A percentile compares a stretch with the other conserved stretches of the same genome.
Evolutionary conservation across 768 basidiomycete genomes (phyloP).

Genomic region (Boletus tylopilopsis): DNA sequence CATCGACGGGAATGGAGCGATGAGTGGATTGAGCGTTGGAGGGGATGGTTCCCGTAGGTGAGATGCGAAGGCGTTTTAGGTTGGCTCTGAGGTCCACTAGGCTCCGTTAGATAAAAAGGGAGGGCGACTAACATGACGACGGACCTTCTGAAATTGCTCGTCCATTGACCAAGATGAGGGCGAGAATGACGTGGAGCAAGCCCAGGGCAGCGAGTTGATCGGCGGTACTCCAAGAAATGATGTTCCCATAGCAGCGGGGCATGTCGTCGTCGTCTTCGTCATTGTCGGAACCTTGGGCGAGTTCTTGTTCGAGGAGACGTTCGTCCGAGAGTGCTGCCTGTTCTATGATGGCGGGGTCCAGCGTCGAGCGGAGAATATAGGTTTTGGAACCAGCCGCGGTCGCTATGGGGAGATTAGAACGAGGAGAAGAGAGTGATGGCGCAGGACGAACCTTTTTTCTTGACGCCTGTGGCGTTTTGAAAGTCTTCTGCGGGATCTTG

Average conservation of each 20-base stretch:
- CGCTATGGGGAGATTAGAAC: constrained; percentile 24
- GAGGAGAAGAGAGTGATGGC: not conserved
- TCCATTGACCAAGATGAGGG: constrained; percentile 80
- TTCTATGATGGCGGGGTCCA: constrained; percentile 61
- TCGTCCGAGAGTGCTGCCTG: constrained; percentile 51
- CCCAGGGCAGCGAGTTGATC: constrained; percentile 72
- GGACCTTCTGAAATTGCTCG: constrained; percentile 70
- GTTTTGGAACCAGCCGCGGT: constrained; percentile 63
- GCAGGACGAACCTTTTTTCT: constrained; percentile 55
- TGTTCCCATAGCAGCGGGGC: constrained; percentile 55
- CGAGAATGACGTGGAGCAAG: constrained; percentile 76
- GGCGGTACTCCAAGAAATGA: constrained; percentile 66
- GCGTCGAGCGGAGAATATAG: constrained; percentile 77
- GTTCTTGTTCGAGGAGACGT: constrained; percentile 43
- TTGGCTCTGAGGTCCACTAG: constrained; percentile 70
- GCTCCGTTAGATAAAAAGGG: too few relatives aligned
- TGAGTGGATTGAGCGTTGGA: constrained; percentile 50
- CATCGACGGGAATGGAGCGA: constrained; percentile 54
- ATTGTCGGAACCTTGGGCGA: constrained; percentile 44
- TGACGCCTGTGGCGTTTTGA: constrained; percentile 51
- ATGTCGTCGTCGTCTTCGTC: constrained; percentile 50
- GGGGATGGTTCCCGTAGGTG: constrained; percentile 44
- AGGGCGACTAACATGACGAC: too few relatives aligned
- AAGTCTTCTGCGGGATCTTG: constrained; percentile 40
- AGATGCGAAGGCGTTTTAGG: constrained; percentile 67